A percentile compares a stretch with the other conserved stretches of the same genome.
Evolutionary conservation across 306 rosid species (phyloP).

Genomic region (Corylus avellana): DNA sequence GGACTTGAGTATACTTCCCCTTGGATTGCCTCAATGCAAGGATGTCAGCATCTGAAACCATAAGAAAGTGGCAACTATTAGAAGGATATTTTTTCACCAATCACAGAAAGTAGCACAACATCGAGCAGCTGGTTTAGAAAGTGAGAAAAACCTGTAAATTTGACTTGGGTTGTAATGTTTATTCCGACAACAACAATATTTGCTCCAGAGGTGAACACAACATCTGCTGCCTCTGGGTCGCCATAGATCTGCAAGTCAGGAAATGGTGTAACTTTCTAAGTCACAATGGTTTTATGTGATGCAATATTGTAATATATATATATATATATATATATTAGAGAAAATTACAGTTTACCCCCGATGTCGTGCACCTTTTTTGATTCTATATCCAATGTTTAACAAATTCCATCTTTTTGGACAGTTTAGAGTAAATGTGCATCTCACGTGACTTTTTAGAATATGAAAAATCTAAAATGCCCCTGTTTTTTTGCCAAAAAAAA

Average conservation of each 20-base stretch:
- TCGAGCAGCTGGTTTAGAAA: constrained; percentile 15
- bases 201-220: constrained; percentile 92
- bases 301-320: neutral
- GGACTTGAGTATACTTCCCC: constrained; percentile 64
- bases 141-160: constrained; percentile 58
- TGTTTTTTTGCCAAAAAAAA: no score
- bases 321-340: no score
- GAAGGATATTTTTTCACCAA: constrained; percentile 19
- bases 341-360: no score
- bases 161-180: constrained; percentile 88
- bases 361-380: no score
- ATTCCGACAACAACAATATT: constrained; percentile 83
- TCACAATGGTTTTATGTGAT: neutral
- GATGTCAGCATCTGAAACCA: constrained; percentile 79
- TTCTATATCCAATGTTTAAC: no score
- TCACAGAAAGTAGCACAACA: constrained; percentile 8
- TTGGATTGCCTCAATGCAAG: constrained; percentile 69
- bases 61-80: constrained; percentile 22
- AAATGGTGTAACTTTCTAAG: constrained; percentile 15
- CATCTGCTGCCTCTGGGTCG: constrained; percentile 98
- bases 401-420: no score
- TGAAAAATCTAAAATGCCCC: no score
- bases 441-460: no score
- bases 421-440: no score
- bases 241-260: constrained; percentile 67